Base-by-base conservation (phyloP, 768 basidiomycete species). In the Piloderma croceum region DNA sequence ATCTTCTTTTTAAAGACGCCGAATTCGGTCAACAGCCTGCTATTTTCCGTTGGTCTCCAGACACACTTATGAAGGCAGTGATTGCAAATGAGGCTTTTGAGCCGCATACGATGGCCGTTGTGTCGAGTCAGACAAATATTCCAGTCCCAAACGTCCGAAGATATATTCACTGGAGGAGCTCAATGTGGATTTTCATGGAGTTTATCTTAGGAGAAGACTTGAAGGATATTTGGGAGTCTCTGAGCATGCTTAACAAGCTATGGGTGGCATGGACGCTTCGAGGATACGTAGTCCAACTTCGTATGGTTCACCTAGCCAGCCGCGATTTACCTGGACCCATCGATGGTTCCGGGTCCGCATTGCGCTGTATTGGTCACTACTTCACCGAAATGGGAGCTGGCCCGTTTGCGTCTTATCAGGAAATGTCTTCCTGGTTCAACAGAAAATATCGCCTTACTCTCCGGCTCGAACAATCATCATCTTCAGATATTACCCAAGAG, bases 351-450 rank as follows among this genome's bases (percentile, higher is more conserved):
- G 49, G 49, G 5, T 31, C 27, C 11, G 34, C 53, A 10, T 33
- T 45, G 37, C 32, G 11, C 15, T 32, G 41, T 33, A 41, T 25
- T 48, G 42, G 13, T 34, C 39, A 46, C 44, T n/a, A n/a, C 45
- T 58, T 58, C 34, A 43, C 51, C 3, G 52, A 53, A 24, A 42
- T 42, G 22, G 59, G 57, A 25, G 53, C 46, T 7, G 60, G 60
- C 13, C 61, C 61, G 6, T 63, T 61, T 38, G 20, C 35, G 4
- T 50, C 60, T 2, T 61, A 61, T 37, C 34, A 36, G 5, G 58
- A 52, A 7, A 44, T 61, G 41, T 37, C 52, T 2, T 44, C 41
- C 1, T 58, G 56, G 54, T 60, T 45, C 42, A 45, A 53, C 24
- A 25, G 36, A 17, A 43, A 44, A 17, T n/a, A n/a, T n/a, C n/a